Base-by-base conservation (phyloP, 306 rosid genomes). In the Arachis stenosperma region DNA sequence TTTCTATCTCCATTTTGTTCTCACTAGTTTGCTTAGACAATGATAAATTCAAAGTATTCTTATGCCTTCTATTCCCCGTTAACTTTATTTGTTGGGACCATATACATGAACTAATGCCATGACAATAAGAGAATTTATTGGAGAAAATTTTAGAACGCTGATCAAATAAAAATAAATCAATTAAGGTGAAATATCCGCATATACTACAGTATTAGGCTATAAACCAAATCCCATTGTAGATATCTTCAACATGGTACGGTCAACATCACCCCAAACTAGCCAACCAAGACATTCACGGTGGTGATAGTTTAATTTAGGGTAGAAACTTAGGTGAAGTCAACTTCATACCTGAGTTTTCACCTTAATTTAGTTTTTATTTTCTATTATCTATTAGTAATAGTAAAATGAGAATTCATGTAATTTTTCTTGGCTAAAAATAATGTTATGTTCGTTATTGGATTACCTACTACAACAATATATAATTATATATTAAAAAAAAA, bases 211-310 rank as follows among this genome's bases (percentile, higher is more conserved):
- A 33, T 33, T 33, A 8, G 46, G 46, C 6, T 48, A 11, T 9
- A 0, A 10, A 4, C 12, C 13, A 46, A 46, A 9, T 46, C 51
- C 9, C 51, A 46, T 4, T 10, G 13, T 10, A 8, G 51, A 48
- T 57, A 65, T 76, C 42, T 8, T 5, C 22, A 39, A 48, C 6
- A 55, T 6, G 63, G 52, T 62, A 55, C 5, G 63, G 52, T 62
- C 77, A 72, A 40, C 55, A n/a, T 22, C 64, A 33, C 11, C 54
- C 53, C 41, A 41, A 52, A 52, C 55, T 52, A 22, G 63, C 51
- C 9, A 59, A 14, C 55, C 64, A 79, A 75, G 79, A 62, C 60
- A 81, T 79, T 84, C 79, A 65, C 81, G 77, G 77, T 39, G 53
- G 15, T 64, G 15, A 12, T 74, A 40, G 2, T 5, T 36, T 36